These are phyloP conservation scores for Kernera saxatilis DNA, from an alignment of 345 rosid genomes.

Conservation along the genomic window DNA sequence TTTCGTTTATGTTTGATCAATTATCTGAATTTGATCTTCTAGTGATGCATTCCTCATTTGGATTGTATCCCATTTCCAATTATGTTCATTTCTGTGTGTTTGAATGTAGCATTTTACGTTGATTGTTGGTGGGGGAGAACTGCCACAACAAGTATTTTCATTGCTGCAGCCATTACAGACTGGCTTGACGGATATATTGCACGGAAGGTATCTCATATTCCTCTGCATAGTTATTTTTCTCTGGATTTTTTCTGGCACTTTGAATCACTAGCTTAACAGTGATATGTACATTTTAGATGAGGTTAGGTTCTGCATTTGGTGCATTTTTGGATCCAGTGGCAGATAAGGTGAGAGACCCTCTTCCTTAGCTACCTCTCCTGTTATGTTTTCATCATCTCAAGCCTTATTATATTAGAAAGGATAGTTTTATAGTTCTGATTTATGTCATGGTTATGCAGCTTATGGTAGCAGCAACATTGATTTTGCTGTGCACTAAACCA, in stretches of 20 bases:
- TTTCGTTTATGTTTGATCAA: background rate
- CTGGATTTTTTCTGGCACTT: background rate
- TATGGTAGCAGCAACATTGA: slow-evolving; percentile 96
- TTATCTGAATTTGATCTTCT: background rate
- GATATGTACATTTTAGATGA: slow-evolving; percentile 60
- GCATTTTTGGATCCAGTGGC: slow-evolving; percentile 99
- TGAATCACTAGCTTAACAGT: background rate
- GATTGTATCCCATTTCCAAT: background rate
- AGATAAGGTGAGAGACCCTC: slow-evolving; percentile 60
- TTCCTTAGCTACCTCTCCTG: background rate
- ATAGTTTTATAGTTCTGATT: background rate
- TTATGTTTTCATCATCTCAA: background rate
- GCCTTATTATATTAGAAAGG: background rate
- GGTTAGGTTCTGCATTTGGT: slow-evolving; percentile 80
- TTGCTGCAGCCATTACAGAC: slow-evolving; percentile 94
- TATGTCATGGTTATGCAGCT: slow-evolving; percentile 48
- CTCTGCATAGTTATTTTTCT: background rate
- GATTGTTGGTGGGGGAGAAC: slow-evolving; percentile 94
- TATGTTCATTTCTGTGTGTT: slow-evolving; percentile 2
- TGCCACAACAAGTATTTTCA: slow-evolving; percentile 82
- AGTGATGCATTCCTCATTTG: background rate
- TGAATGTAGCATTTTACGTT: slow-evolving; percentile 63
- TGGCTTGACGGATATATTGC: slow-evolving; percentile 99
- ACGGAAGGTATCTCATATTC: slow-evolving; percentile 50
- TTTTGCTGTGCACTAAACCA: slow-evolving; percentile 79